Percentiles rank a stretch among this genome's conserved stretches.
phyloP scores from a whole-genome alignment of 768 basidiomycete genomes.

The Trametes cubensis region DNA sequence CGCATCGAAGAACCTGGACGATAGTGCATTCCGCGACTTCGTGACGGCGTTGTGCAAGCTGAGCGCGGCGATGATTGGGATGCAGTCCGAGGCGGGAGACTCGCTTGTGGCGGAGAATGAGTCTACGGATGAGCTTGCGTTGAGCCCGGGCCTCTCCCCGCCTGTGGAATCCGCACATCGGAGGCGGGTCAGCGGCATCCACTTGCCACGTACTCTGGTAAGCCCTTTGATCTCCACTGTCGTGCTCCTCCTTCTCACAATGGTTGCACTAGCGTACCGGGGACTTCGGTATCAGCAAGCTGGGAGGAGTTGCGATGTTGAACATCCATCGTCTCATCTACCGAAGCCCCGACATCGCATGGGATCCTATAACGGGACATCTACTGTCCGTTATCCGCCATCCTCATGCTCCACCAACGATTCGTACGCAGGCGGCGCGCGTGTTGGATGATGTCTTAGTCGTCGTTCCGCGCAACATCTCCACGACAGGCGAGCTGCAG shows the following conservation, averaged over 20 bases:
- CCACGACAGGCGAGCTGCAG: conserved; percentile 61
- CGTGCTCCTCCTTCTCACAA: not conserved
- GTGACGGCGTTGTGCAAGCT: conserved; percentile 77
- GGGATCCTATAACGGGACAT: conserved; percentile 81
- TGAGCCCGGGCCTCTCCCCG: conserved; percentile 33
- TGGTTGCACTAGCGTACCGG: conserved; percentile 65
- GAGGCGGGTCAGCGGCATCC: conserved; percentile 85
- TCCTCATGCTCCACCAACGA: conserved; percentile 66
- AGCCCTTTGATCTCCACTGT: conserved; percentile 33
- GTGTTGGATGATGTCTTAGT: conserved; percentile 84
- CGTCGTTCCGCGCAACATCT: conserved; percentile 72
- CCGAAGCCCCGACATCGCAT: conserved; percentile 80
- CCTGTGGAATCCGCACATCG: conserved; percentile 54
- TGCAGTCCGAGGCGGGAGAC: conserved; percentile 60
- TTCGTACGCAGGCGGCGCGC: conserved; percentile 87
- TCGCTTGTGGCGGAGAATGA: conserved; percentile 36
- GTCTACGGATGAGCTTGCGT: conserved; percentile 44
- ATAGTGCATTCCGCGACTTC: conserved; percentile 80
- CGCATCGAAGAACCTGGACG: conserved; percentile 80
- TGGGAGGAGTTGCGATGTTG: conserved; percentile 76
- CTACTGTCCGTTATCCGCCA: conserved; percentile 77
- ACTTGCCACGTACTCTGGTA: conserved; percentile 77
- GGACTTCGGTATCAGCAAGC: conserved; percentile 90
- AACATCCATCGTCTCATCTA: conserved; percentile 90
- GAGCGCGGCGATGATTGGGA: conserved; percentile 90